Conservation (phyloP, 345 rosid genomes). For the Lagerstroemia speciosa region DNA sequence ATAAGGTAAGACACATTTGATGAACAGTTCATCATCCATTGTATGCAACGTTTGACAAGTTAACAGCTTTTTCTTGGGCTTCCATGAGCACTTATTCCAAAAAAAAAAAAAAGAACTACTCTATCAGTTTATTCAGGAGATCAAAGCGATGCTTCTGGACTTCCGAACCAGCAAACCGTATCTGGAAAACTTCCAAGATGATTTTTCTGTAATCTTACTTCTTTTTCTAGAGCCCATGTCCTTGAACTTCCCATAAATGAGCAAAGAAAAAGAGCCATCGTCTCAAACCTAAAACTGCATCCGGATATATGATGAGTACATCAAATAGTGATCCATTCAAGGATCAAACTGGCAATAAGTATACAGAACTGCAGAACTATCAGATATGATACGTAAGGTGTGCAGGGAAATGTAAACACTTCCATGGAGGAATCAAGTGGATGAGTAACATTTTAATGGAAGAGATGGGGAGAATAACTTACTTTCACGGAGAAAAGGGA, state of each 20-base stretch:
- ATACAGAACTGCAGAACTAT: not conserved
- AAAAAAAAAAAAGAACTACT: not conserved
- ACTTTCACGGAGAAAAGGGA: conserved; percentile 1
- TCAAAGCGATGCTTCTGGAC: not conserved
- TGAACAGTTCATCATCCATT: not conserved
- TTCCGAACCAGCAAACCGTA: too few relatives aligned
- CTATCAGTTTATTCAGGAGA: not conserved
- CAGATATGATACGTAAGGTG: not conserved
- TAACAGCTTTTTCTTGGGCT: not conserved
- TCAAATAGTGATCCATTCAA: not conserved
- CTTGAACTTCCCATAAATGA: not conserved
- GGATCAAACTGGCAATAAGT: not conserved
- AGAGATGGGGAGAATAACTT: not conserved
- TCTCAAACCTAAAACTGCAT: not conserved
- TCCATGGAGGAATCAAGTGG: not conserved
- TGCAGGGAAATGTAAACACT: not conserved
- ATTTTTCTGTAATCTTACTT: not conserved
- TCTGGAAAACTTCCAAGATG: too few relatives aligned
- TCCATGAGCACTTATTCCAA: not conserved
- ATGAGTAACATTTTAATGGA: not conserved
- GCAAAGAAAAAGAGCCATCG: not conserved
- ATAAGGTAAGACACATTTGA: not conserved
- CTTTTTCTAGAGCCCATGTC: not conserved
- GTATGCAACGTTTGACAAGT: not conserved
- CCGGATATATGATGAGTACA: not conserved